phyloP scores from a whole-genome alignment of 2,329 filamentous ascomycete genomes.

The Rhexocercosporidium sp. region DNA sequence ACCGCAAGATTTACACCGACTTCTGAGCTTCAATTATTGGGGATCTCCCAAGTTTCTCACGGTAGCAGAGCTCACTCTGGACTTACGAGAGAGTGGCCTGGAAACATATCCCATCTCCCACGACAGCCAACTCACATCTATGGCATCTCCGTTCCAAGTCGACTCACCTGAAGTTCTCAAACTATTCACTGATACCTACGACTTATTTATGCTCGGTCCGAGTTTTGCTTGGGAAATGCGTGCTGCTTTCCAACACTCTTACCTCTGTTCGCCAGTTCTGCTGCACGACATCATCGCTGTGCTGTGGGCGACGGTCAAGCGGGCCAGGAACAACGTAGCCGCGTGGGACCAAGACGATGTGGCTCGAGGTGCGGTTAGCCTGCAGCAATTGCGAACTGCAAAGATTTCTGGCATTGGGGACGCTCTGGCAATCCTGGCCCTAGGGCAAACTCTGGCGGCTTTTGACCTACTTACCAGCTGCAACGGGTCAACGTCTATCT shows the following conservation, averaged over 20 bases:
- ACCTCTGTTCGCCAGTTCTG: not conserved
- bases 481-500: conserved; percentile 1
- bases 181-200: not conserved
- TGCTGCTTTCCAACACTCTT: not conserved
- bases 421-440: not conserved
- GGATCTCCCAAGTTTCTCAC: not conserved
- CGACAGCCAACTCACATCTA: not conserved
- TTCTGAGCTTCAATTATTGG: not conserved
- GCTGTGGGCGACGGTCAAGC: conserved; percentile 1
- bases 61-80: not conserved
- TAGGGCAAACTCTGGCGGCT: not conserved
- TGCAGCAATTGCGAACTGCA: not conserved
- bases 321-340: not conserved
- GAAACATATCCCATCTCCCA: not conserved
- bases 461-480: conserved; percentile 5
- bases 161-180: conserved; percentile 6
- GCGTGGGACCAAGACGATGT: conserved; percentile 2
- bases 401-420: not conserved
- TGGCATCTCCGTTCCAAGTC: conserved; percentile 1
- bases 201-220: conserved; percentile 1
- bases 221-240: conserved; percentile 3
- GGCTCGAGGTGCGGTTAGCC: not conserved
- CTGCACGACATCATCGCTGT: conserved; percentile 6
- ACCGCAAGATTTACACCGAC: not conserved
- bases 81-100: not conserved